Evolutionary conservation across 805 yeast genomes (phyloP).

Genomic region (Metschnikowia cerradonensis): DNA sequence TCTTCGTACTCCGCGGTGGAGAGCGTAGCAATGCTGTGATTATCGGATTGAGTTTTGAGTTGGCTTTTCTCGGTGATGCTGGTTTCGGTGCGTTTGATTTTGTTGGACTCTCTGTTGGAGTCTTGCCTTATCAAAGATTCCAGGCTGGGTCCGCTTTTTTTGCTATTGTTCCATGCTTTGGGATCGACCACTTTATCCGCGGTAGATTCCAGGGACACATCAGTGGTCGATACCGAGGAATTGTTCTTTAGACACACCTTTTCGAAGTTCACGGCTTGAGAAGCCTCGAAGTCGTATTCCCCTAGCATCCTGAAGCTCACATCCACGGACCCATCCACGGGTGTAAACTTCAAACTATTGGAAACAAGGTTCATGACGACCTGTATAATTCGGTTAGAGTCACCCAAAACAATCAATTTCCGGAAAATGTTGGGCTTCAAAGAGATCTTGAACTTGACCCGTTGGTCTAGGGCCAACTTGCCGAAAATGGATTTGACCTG

Average conservation of each 20-base stretch:
- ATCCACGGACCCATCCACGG: slow-evolving; percentile 76
- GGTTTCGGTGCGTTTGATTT: not conserved
- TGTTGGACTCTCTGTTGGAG: not conserved
- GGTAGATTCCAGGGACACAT: not conserved
- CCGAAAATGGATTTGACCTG: slow-evolving; percentile 84
- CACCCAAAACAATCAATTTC: slow-evolving; percentile 74
- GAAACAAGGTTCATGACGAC: slow-evolving; percentile 90
- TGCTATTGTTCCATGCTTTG: not conserved
- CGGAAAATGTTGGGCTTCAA: slow-evolving; percentile 59
- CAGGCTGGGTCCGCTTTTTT: not conserved
- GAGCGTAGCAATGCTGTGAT: slow-evolving; percentile 28
- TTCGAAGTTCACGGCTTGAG: slow-evolving; percentile 11
- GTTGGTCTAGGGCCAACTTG: slow-evolving; percentile 72
- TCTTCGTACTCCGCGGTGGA: slow-evolving; percentile 39
- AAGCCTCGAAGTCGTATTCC: slow-evolving; percentile 49
- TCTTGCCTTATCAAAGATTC: not conserved
- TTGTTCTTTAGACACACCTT: slow-evolving; percentile 12
- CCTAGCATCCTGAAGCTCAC: slow-evolving; percentile 64
- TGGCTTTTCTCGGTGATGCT: not conserved
- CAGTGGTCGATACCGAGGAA: not conserved
- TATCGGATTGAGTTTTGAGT: slow-evolving; percentile 3
- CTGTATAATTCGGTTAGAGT: slow-evolving; percentile 85
- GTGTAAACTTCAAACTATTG: slow-evolving; percentile 89
- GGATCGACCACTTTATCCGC: not conserved
- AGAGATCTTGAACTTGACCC: slow-evolving; percentile 61